These are phyloP conservation scores for Solanum neorickii DNA, from an alignment of 257 asterid genomes.

Conservation along the genomic window DNA sequence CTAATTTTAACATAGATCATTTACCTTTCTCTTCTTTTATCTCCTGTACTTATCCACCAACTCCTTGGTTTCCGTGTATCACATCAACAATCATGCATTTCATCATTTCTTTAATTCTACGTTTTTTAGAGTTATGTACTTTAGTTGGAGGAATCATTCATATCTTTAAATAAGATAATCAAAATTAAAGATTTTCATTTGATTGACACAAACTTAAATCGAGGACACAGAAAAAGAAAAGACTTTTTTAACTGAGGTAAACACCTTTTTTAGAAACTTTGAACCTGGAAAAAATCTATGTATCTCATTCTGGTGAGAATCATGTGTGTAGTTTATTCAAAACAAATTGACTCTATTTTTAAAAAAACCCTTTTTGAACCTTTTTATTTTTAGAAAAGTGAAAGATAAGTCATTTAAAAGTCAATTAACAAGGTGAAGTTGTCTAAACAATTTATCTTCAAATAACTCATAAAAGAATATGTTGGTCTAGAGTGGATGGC, in stretches of 20 bases:
- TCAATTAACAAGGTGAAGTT: not conserved
- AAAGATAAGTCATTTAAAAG: not conserved
- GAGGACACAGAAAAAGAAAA: too few relatives aligned
- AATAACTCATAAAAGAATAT: too few relatives aligned
- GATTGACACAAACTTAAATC: not conserved
- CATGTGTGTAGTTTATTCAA: too few relatives aligned
- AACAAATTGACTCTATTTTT: too few relatives aligned
- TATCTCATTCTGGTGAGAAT: not conserved
- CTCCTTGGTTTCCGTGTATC: not conserved
- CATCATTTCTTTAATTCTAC: too few relatives aligned
- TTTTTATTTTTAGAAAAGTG: too few relatives aligned
- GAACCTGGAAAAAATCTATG: rapidly evolving
- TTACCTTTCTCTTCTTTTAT: not conserved
- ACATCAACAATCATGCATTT: not conserved
- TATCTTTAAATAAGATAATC: not conserved
- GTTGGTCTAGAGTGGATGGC: not conserved
- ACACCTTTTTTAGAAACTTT: not conserved
- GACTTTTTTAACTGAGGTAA: too few relatives aligned
- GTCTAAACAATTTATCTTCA: not conserved
- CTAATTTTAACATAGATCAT: not conserved
- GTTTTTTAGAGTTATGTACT: too few relatives aligned
- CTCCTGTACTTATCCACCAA: not conserved
- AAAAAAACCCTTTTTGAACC: too few relatives aligned
- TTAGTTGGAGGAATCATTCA: too few relatives aligned
- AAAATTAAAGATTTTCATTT: too few relatives aligned